A percentile compares a stretch with the other conserved stretches of the same genome.
These are phyloP conservation scores for Pichia sp. DNA, from an alignment of 1,139 yeast species.

Conservation along the genomic window DNA sequence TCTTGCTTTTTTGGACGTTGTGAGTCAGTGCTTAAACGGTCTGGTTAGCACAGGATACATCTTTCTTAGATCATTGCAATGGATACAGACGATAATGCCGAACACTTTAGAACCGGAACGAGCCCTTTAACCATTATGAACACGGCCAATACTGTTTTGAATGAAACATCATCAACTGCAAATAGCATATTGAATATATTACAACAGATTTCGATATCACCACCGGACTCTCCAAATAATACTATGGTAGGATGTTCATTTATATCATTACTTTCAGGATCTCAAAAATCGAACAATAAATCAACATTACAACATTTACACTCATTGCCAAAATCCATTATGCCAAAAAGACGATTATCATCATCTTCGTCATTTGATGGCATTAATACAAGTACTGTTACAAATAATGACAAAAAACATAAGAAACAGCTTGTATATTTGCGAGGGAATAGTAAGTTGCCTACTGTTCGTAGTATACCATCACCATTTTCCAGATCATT, in stretches of 20 bases:
- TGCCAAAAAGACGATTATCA: slow-evolving; percentile 14
- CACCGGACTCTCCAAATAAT: slow-evolving; percentile 3
- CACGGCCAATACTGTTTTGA: neutral
- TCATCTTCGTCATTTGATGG: slow-evolving; percentile 16
- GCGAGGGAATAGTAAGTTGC: slow-evolving; percentile 8
- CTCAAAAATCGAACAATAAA: neutral
- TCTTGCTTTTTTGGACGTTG: too few species aligned
- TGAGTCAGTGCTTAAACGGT: too few species aligned
- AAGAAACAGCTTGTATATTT: slow-evolving; percentile 12
- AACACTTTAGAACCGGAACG: too few species aligned
- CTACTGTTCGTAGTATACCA: slow-evolving; percentile 4
- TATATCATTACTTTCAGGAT: neutral
- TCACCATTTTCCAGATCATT: slow-evolving; percentile 13
- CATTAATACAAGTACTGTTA: neutral
- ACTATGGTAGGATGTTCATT: neutral
- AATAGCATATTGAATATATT: slow-evolving; percentile 24
- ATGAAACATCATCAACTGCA: slow-evolving; percentile 17
- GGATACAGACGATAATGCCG: too few species aligned
- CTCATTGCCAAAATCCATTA: slow-evolving; percentile 11
- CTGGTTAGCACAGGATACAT: too few species aligned
- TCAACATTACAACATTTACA: slow-evolving; percentile 13
- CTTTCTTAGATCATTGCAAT: too few species aligned
- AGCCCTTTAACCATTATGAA: neutral
- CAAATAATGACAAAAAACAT: slow-evolving; percentile 3
- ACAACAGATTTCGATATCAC: slow-evolving; percentile 23